Evolutionary conservation across 2,329 filamentous ascomycete species (phyloP).

Genomic region (Drechslerella coelobrocha): DNA sequence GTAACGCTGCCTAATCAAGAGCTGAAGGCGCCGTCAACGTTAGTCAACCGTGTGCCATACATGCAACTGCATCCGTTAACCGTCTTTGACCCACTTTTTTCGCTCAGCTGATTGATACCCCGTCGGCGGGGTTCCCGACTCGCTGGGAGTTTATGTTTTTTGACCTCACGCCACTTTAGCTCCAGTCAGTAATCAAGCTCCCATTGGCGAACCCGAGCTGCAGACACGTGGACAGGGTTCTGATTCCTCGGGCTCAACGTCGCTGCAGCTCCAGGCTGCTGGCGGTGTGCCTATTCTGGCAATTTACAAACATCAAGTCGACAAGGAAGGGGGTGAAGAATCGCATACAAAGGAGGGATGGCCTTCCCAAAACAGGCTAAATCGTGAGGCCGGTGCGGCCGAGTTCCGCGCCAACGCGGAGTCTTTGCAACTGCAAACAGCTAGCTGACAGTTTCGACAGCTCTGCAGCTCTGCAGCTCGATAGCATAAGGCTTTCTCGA

Average conservation of each 20-base stretch:
- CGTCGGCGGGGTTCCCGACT: no score
- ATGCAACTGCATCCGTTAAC: no score
- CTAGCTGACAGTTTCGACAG: background rate
- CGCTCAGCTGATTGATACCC: no score
- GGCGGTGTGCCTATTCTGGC: conserved; percentile 1
- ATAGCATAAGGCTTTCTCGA: no score
- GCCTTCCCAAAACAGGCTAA: background rate
- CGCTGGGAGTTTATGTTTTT: no score
- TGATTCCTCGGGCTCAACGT: background rate
- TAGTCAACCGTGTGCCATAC: no score
- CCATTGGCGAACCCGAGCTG: background rate
- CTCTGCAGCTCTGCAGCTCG: background rate
- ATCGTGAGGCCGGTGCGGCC: background rate
- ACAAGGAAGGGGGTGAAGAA: background rate
- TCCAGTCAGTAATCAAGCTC: background rate
- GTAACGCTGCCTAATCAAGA: no score
- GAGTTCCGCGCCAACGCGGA: background rate
- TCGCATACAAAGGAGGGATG: background rate
- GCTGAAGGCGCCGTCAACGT: no score
- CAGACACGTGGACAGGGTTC: background rate
- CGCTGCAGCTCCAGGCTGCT: background rate
- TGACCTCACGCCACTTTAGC: no score
- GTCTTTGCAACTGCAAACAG: background rate
- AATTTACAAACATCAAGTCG: background rate
- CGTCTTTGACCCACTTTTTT: no score